Conservation (phyloP, 768 basidiomycete species). For the Rhizopogon rudus region DNA sequence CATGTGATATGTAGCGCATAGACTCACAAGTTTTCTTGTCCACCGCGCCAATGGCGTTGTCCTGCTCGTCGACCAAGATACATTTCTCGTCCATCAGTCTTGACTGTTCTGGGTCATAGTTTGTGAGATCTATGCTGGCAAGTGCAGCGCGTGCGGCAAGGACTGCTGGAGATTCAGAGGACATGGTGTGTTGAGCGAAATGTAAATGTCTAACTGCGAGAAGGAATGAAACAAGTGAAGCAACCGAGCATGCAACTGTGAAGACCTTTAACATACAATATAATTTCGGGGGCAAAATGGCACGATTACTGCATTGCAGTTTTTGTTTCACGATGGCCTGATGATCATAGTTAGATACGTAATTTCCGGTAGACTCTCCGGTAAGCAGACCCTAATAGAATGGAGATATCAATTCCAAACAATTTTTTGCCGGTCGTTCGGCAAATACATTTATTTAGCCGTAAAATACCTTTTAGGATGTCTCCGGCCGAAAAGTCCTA, state of each 20-base stretch:
- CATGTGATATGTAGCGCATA: slow-evolving; percentile 1
- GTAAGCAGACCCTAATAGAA: too few species aligned
- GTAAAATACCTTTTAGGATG: too few species aligned
- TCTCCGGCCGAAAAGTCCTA: too few species aligned
- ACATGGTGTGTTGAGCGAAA: slow-evolving; percentile 30
- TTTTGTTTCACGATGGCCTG: not conserved
- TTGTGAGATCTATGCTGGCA: slow-evolving; percentile 70
- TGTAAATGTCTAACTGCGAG: not conserved
- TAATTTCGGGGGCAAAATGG: not conserved
- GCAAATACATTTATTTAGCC: too few species aligned
- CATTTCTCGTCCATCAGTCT: slow-evolving; percentile 95
- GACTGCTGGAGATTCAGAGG: slow-evolving; percentile 48
- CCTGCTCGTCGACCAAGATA: slow-evolving; percentile 87
- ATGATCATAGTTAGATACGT: too few species aligned
- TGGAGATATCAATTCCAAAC: too few species aligned
- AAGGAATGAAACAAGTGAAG: not conserved
- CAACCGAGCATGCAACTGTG: too few species aligned
- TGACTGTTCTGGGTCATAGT: slow-evolving; percentile 90
- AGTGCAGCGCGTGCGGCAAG: slow-evolving; percentile 59
- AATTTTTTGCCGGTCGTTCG: too few species aligned
- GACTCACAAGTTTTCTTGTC: slow-evolving; percentile 95
- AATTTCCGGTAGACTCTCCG: too few species aligned
- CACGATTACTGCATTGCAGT: not conserved
- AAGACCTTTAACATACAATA: too few species aligned
- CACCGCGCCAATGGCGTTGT: slow-evolving; percentile 76